These are phyloP conservation scores for Cucumis melo DNA, from an alignment of 306 rosid species.

Conservation along the genomic window DNA sequence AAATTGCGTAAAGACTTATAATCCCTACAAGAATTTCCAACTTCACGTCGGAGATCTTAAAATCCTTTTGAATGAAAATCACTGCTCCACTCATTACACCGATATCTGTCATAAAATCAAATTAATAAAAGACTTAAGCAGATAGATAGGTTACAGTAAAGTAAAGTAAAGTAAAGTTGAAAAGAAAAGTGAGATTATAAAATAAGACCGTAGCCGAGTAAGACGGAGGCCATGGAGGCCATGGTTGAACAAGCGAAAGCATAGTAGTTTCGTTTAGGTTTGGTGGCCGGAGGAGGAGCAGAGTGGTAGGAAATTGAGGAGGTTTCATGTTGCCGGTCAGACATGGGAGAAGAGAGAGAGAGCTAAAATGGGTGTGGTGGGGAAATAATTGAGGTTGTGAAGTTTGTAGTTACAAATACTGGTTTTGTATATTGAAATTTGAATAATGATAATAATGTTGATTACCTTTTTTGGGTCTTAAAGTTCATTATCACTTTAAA, in stretches of 20 bases:
- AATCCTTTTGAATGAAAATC: slow-evolving; percentile 40
- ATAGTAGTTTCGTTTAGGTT: slow-evolving; percentile 35
- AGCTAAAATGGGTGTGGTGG: not conserved
- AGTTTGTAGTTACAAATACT: not conserved
- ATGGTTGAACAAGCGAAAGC: slow-evolving; percentile 49
- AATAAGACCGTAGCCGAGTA: slow-evolving; percentile 8
- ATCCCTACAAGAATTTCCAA: slow-evolving; percentile 56
- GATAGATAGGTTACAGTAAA: too few species aligned
- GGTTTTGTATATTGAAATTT: not conserved
- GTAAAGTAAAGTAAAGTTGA: too few species aligned
- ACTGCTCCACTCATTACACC: slow-evolving; percentile 96
- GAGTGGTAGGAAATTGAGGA: slow-evolving; percentile 12
- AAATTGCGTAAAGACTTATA: slow-evolving; percentile 45
- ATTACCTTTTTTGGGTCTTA: not conserved
- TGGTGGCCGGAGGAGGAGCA: too few species aligned
- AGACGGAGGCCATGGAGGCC: slow-evolving; percentile 1
- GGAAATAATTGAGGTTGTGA: not conserved
- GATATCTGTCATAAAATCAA: slow-evolving; percentile 31
- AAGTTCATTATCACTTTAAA: not conserved
- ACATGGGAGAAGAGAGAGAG: slow-evolving; percentile 5
- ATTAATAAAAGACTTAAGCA: too few species aligned
- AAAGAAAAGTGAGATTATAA: too few species aligned
- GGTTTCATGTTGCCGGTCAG: slow-evolving; percentile 15
- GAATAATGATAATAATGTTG: not conserved
- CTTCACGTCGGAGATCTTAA: slow-evolving; percentile 31